A percentile compares a stretch with the other conserved stretches of the same genome.
Conservation (phyloP, 345 rosid species). For the Gynandropsis gynandra region DNA sequence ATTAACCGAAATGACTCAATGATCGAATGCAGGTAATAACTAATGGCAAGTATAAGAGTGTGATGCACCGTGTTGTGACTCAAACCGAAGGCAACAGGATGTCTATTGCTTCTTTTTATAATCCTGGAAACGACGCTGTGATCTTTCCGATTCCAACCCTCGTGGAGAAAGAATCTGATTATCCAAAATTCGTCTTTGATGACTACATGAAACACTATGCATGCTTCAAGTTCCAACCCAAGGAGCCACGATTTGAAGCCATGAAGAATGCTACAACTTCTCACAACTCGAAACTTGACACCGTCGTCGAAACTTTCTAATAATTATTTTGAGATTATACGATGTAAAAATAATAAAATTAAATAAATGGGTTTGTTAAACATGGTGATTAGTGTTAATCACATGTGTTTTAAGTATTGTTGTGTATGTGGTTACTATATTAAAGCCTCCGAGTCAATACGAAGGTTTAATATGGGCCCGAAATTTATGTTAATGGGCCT, state of each 20-base stretch:
- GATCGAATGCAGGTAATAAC: slow-evolving; percentile 54
- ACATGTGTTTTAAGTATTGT: too few relatives aligned
- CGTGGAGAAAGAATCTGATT: slow-evolving; percentile 37
- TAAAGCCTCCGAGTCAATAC: background rate
- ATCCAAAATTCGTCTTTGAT: slow-evolving; percentile 78
- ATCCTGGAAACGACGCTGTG: slow-evolving; percentile 75
- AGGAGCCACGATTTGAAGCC: slow-evolving; percentile 82
- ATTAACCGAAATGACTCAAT: slow-evolving; percentile 1
- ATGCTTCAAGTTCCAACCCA: slow-evolving; percentile 70
- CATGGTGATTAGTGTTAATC: too few relatives aligned
- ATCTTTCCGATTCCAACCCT: slow-evolving; percentile 64
- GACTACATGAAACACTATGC: slow-evolving; percentile 88
- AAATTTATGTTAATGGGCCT: too few relatives aligned
- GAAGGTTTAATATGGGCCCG: background rate
- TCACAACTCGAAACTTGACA: slow-evolving; percentile 28
- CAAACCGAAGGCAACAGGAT: slow-evolving; percentile 70
- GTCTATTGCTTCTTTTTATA: slow-evolving; percentile 91
- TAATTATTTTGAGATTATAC: slow-evolving; percentile 7
- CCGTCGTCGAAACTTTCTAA: slow-evolving; percentile 32
- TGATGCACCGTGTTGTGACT: slow-evolving; percentile 67
- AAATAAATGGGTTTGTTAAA: slow-evolving; percentile 12
- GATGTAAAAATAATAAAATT: background rate
- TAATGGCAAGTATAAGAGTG: slow-evolving; percentile 89
- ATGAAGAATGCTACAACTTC: slow-evolving; percentile 45
- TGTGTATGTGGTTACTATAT: too few relatives aligned